These are phyloP conservation scores for Leccinum subtestaceum DNA, from an alignment of 768 basidiomycete genomes.

Conservation along the genomic window DNA sequence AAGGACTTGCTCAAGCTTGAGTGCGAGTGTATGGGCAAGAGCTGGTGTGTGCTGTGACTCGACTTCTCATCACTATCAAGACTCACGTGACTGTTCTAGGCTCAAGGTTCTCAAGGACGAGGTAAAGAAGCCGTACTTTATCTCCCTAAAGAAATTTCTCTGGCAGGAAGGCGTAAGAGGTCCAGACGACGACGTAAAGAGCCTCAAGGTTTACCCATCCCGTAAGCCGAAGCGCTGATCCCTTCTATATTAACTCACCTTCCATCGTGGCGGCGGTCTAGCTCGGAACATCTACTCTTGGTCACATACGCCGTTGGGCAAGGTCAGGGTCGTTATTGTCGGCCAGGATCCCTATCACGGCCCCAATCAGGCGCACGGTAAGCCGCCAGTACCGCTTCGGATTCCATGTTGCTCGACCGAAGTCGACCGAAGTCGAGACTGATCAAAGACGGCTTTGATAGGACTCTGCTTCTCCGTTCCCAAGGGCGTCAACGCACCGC, in stretches of 20 bases:
- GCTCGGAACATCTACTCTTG: conserved; percentile 88
- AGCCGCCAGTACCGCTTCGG: conserved; percentile 18
- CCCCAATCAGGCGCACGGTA: conserved; percentile 81
- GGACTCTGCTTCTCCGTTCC: conserved; percentile 92
- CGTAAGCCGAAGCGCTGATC: conserved; percentile 46
- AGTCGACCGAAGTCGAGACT: conserved; percentile 10
- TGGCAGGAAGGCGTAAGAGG: conserved; percentile 62
- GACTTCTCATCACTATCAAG: background rate
- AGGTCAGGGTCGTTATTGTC: conserved; percentile 85
- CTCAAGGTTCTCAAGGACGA: conserved; percentile 72
- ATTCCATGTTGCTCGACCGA: background rate
- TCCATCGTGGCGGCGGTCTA: conserved; percentile 28
- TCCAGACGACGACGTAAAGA: conserved; percentile 42
- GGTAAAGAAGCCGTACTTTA: conserved; percentile 73
- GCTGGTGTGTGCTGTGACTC: conserved; percentile 45
- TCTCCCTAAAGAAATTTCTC: conserved; percentile 66
- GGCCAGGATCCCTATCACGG: conserved; percentile 89
- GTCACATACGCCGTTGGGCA: conserved; percentile 83
- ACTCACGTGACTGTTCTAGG: conserved; percentile 41
- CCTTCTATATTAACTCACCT: background rate
- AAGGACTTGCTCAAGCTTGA: conserved; percentile 61
- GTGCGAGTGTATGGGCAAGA: conserved; percentile 69
- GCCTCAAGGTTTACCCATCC: conserved; percentile 70
- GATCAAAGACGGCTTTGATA: conserved; percentile 28
- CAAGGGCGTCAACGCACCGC: conserved; percentile 68